Base-by-base conservation (phyloP, 2,329 filamentous ascomycete species). In the Cordyceps fumosorosea region DNA sequence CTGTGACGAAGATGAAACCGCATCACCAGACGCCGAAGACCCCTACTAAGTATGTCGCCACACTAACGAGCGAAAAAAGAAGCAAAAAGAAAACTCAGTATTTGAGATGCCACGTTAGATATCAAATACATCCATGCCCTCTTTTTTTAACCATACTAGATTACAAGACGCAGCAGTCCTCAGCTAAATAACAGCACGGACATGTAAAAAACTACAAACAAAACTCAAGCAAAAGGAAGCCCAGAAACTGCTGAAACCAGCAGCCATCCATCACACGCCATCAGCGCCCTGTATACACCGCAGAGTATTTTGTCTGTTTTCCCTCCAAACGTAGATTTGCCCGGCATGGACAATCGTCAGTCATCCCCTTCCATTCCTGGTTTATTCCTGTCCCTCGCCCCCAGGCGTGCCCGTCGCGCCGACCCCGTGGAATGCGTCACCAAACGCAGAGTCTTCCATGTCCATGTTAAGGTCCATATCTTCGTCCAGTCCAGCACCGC, bases 361-460 rank as follows among this genome's bases (percentile, higher is more conserved):
- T 16, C 32, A 12, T 53, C 7, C 18, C 12, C 8, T 51, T 18
- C 7, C 29, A 14, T 12, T 44, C 32, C 56, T 42, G 44, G 2
- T n/a, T 44, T 44, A 62, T 48, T 74, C 71, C 20, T 64, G 61
- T 24, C 37, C 48, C 24, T 60, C 57, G 12, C 57, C 57, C 26
- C 29, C 29, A 29, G 57, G 57, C 14, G 57, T 60, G 34, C 57
- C 57, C 1, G 57, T 45, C 10, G 32, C 57, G 45, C 79, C 81
- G 14, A 86, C 82, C 5, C 83, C 84, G 68, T 92, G 89, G 74
- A 93, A 91, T 0, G 90, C 90, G 68, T 95, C 89, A 3, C 89
- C 90, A 76, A 95, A 95, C 1, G 89, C 90, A 42, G 88, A 91
- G 69, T 92, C 89, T 53, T 91, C 89, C 78, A 91, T 83, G 65